Conservation (phyloP, 2,329 filamentous ascomycete genomes). For the Neobulgaria alba region DNA sequence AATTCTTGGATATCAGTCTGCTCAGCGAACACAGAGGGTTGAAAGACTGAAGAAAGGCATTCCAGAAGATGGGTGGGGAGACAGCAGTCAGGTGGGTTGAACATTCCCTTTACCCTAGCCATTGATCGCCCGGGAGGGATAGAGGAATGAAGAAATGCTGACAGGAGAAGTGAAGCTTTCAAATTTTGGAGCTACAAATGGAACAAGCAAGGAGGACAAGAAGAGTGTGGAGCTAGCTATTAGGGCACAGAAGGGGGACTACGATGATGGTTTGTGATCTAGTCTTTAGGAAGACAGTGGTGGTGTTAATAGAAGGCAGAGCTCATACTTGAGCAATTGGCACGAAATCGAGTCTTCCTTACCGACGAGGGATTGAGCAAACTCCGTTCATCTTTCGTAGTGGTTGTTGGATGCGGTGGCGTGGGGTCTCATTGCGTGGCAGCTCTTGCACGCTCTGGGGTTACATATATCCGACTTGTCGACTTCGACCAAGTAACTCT, state of each 20-base stretch:
- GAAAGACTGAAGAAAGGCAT: slow-evolving; percentile 53
- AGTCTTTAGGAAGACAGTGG: not conserved
- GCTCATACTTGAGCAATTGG: slow-evolving; percentile 87
- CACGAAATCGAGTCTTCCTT: slow-evolving; percentile 86
- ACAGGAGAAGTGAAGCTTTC: slow-evolving; percentile 38
- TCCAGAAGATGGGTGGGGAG: slow-evolving; percentile 32
- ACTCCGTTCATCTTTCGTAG: slow-evolving; percentile 72
- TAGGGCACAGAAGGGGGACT: slow-evolving; percentile 54
- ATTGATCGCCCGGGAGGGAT: not conserved
- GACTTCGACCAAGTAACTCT: slow-evolving; percentile 98
- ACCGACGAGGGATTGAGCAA: slow-evolving; percentile 71
- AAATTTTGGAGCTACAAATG: slow-evolving; percentile 36
- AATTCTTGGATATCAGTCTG: slow-evolving; percentile 52
- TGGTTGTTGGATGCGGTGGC: slow-evolving; percentile 88
- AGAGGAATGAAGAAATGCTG: slow-evolving; percentile 22
- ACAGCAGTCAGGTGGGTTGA: slow-evolving; percentile 31
- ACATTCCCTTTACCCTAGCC: not conserved
- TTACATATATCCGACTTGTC: slow-evolving; percentile 77
- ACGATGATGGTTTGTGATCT: slow-evolving; percentile 41
- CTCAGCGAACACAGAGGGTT: slow-evolving; percentile 46
- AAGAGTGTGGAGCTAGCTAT: slow-evolving; percentile 50
- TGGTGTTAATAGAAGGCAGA: slow-evolving; percentile 38
- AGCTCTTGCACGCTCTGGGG: slow-evolving; percentile 79
- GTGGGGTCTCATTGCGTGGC: slow-evolving; percentile 89
- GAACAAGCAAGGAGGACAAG: slow-evolving; percentile 49